Percentiles rank a stretch among this genome's conserved stretches.
phyloP scores from a whole-genome alignment of 176 grass and related monocot species.

The Phoenix roebelenii region DNA sequence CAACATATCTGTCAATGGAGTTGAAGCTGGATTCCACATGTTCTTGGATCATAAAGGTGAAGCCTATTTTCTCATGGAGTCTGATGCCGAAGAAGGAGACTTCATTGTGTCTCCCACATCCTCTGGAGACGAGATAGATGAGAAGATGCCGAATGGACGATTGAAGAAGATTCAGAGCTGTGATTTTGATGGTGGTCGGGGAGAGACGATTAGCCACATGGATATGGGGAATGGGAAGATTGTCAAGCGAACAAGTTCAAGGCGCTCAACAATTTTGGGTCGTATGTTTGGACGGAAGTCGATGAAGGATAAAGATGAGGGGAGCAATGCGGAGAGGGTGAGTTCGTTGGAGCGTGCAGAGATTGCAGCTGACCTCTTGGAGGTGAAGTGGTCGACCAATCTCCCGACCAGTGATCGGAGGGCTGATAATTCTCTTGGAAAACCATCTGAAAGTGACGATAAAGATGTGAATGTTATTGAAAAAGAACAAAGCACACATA shows the following conservation, averaged over 20 bases:
- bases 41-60: conserved; percentile 74
- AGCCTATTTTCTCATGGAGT: conserved; percentile 62
- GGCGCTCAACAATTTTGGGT: conserved; percentile 39
- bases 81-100: conserved; percentile 29
- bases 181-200: conserved; percentile 27
- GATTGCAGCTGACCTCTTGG: conserved; percentile 81
- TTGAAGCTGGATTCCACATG: conserved; percentile 76
- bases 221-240: conserved; percentile 33
- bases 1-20: conserved; percentile 61
- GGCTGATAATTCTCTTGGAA: conserved; percentile 15
- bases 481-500: conserved; percentile 20
- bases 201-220: conserved; percentile 12
- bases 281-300: conserved; percentile 70
- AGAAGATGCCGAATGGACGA: conserved; percentile 13
- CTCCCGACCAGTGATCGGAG: conserved; percentile 22
- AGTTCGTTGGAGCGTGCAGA: conserved; percentile 76
- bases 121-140: conserved; percentile 48
- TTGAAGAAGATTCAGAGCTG: conserved; percentile 37
- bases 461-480: conserved; percentile 9
- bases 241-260: conserved; percentile 28
- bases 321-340: conserved; percentile 37
- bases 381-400: conserved; percentile 77
- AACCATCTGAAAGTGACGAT: conserved; percentile 23
- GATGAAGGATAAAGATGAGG: conserved; percentile 22
- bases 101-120: conserved; percentile 44